A percentile compares a stretch with the other conserved stretches of the same genome.
Conservation (phyloP, 2,329 filamentous ascomycete species). For the Cercospora berteroae region DNA sequence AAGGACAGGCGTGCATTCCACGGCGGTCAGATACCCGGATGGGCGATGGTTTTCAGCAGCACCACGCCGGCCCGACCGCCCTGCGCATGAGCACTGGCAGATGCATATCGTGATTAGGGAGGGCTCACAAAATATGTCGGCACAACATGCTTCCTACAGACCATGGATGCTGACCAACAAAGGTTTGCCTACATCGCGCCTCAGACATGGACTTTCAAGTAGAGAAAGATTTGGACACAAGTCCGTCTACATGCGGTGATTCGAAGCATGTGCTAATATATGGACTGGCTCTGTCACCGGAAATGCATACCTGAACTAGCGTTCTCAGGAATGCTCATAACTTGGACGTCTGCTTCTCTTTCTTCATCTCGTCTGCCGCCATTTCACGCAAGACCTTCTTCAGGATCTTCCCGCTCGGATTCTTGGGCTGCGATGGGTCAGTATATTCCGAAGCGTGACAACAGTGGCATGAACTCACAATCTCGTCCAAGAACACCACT, state of each 20-base stretch:
- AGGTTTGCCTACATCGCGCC: not conserved
- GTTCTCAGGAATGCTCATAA: not conserved
- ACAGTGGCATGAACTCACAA: conserved; percentile 32
- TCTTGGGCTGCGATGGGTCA: conserved; percentile 49
- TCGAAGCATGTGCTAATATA: not conserved
- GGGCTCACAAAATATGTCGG: not conserved
- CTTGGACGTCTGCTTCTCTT: conserved; percentile 63
- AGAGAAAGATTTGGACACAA: not conserved
- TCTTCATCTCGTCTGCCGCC: conserved; percentile 70
- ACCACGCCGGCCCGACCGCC: not conserved
- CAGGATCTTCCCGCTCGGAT: conserved; percentile 62
- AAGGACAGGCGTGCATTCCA: not conserved
- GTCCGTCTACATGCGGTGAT: not conserved
- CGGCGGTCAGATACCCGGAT: not conserved
- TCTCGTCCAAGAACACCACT: conserved; percentile 55
- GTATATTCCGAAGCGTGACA: not conserved
- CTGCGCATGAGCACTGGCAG: not conserved
- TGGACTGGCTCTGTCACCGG: not conserved
- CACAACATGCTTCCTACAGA: not conserved
- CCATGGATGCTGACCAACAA: not conserved
- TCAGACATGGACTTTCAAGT: not conserved
- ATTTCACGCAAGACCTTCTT: conserved; percentile 53
- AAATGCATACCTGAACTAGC: not conserved
- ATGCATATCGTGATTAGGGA: not conserved
- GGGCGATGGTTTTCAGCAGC: not conserved